Percentiles rank a stretch among this genome's conserved stretches.
Conservation (phyloP, 129 eudicot species). For the Lonicera japonica region DNA sequence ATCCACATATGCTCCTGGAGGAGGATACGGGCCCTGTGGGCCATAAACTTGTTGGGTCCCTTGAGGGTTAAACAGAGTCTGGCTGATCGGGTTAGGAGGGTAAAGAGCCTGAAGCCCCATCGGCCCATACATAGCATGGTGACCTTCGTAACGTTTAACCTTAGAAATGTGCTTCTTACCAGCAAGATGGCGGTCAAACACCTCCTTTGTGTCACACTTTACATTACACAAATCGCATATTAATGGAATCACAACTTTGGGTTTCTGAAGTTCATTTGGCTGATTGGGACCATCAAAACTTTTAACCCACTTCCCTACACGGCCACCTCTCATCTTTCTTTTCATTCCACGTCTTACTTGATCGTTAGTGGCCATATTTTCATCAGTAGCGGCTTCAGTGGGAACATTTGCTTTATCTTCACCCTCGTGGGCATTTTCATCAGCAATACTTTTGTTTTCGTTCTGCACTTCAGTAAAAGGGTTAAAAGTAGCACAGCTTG, state of each 20-base stretch:
- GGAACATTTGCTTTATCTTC: conserved; percentile 20
- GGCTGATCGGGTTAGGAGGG: conserved; percentile 52
- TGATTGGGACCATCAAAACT: conserved; percentile 13
- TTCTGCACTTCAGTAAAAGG: conserved; percentile 6
- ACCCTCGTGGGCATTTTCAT: conserved; percentile 9
- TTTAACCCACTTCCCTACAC: conserved; percentile 33
- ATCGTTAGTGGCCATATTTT: conserved; percentile 13
- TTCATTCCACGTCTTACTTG: conserved; percentile 24
- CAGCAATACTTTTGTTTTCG: too few relatives aligned
- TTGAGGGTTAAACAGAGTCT: conserved; percentile 20
- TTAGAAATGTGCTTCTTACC: conserved; percentile 48
- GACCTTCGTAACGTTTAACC: conserved; percentile 44
- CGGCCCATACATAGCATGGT: conserved; percentile 61
- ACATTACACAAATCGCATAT: conserved; percentile 56
- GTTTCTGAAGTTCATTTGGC: conserved; percentile 21
- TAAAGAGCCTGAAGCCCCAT: conserved; percentile 54
- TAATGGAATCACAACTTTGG: conserved; percentile 41
- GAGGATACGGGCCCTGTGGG: conserved; percentile 13
- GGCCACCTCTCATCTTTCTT: conserved; percentile 36
- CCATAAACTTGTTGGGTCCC: conserved; percentile 30
- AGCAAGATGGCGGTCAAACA: conserved; percentile 38
- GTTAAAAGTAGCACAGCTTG: conserved; percentile 3
- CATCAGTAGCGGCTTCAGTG: conserved; percentile 6
- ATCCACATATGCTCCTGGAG: conserved; percentile 17
- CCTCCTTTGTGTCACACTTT: conserved; percentile 53